A percentile compares a stretch with the other conserved stretches of the same genome.
phyloP scores from a whole-genome alignment of 768 basidiomycete genomes.

The Tephrocybe sp. region DNA sequence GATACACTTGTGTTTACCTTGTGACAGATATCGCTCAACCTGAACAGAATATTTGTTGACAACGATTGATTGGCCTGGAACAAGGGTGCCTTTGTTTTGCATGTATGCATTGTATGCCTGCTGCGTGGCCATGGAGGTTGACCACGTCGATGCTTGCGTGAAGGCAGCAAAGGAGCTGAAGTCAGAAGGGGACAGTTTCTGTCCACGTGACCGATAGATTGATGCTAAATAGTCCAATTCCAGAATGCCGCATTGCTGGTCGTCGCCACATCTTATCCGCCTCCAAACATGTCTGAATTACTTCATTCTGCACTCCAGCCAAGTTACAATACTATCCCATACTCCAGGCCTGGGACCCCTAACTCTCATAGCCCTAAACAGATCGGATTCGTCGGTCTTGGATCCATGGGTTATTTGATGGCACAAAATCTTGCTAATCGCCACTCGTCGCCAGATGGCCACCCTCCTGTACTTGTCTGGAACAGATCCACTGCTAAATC shows the following conservation, averaged over 20 bases:
- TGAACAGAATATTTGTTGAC: slow-evolving; percentile 90
- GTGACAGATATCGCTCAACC: slow-evolving; percentile 92
- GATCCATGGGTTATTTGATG: slow-evolving; percentile 76
- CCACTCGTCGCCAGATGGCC: slow-evolving; percentile 28
- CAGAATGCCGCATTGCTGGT: background rate
- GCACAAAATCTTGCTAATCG: slow-evolving; percentile 72
- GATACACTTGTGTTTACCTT: slow-evolving; percentile 54
- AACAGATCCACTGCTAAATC: slow-evolving; percentile 70
- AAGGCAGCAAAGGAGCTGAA: slow-evolving; percentile 3
- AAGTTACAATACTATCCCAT: slow-evolving; percentile 27
- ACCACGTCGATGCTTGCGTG: slow-evolving; percentile 12
- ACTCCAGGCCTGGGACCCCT: slow-evolving; percentile 61
- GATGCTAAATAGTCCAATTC: background rate
- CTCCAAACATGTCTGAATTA: slow-evolving; percentile 19
- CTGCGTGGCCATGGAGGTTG: slow-evolving; percentile 44
- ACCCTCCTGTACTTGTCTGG: slow-evolving; percentile 64
- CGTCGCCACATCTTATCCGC: slow-evolving; percentile 1
- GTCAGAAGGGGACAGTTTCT: background rate
- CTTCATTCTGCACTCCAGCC: slow-evolving; percentile 16
- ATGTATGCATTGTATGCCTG: slow-evolving; percentile 47
- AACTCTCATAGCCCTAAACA: slow-evolving; percentile 26
- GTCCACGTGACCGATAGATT: slow-evolving; percentile 13
- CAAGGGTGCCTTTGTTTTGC: slow-evolving; percentile 66
- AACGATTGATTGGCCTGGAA: slow-evolving; percentile 81
- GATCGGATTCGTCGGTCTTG: slow-evolving; percentile 48